phyloP scores from a whole-genome alignment of 257 asterid genomes.

The Ocimum tenuiflorum region DNA sequence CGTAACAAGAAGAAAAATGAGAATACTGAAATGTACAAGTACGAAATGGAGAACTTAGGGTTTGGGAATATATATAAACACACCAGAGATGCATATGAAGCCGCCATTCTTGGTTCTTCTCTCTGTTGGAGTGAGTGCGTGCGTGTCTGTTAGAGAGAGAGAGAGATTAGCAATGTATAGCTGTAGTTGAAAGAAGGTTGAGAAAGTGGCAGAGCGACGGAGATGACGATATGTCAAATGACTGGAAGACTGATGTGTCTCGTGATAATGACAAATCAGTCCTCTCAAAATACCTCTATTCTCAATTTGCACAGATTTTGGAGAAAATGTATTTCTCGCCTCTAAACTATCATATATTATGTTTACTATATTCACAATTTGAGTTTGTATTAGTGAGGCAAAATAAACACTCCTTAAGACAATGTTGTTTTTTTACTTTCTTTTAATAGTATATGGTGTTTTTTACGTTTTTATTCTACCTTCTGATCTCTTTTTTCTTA shows the following conservation, averaged over 20 bases:
- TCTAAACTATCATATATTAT: no score
- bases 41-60: conserved; percentile 16
- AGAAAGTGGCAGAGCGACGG: conserved; percentile 25
- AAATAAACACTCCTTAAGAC: no score
- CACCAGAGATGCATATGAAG: conserved; percentile 48
- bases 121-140: not conserved
- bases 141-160: no score
- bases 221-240: conserved; percentile 39
- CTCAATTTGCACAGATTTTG: not conserved
- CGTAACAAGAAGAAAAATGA: not conserved
- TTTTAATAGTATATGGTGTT: no score
- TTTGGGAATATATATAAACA: conserved; percentile 8
- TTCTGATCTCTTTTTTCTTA: no score
- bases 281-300: conserved; percentile 18
- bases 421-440: no score
- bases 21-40: not conserved
- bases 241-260: conserved; percentile 22
- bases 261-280: conserved; percentile 26
- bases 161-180: conserved; percentile 13
- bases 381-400: no score
- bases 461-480: no score
- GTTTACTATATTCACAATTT: no score
- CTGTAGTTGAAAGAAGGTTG: not conserved
- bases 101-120: conserved; percentile 44
- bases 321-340: no score